Base-by-base conservation (phyloP, 1,284 basidiomycete species). In the Vanrija sp. region DNA sequence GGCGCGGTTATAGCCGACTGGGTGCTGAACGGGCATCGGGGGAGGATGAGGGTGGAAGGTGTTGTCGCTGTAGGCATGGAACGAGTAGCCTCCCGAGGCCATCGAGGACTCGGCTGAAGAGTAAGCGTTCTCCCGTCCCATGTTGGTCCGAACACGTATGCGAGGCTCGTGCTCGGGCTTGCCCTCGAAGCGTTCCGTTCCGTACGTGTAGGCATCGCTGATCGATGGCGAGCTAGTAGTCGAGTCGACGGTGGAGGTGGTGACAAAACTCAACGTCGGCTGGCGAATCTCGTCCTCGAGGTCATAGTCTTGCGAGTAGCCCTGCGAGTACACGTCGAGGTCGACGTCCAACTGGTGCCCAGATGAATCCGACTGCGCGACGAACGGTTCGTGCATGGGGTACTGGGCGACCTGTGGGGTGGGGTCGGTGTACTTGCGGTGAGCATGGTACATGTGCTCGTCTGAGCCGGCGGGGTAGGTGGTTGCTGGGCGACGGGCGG, bases 21-120 rank as follows among this genome's bases (percentile, higher is more conserved):
- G 6, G 43, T 39, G 1, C 65, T 64, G 16, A 63, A 56, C 54
- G 4, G 72, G 71, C 7, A 72, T 51, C 20, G 70, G 70, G 5
- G 70, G 72, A 3, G 67, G 66, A 38, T 63, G 60, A 36, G 65
- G 56, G 47, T 65, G 62, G 23, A 62, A 45, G 20, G 57, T 49
- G 45, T 67, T 51, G 46, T 64, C 64, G 25, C 57, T 51, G 58
- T 68, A 71, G 2, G 59, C 62, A 46, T 69, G 65, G 41, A 64
- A 68, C 6, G 71, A 69, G 47, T 67, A 74, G 9, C 50, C 56
- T 2, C 67, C 67, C 4, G 69, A 71, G 1, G 63, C 71, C 56
- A 64, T 69, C 15, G 67, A 69, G 15, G 67, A 69, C 47, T 74
- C 72, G n/a, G 72, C 71, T 7, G 69, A 72, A 2, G 69, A 72